Evolutionary conservation across 495 filamentous ascomycete genomes (phyloP).

Genomic region (Polyplosphaeria fusca): DNA sequence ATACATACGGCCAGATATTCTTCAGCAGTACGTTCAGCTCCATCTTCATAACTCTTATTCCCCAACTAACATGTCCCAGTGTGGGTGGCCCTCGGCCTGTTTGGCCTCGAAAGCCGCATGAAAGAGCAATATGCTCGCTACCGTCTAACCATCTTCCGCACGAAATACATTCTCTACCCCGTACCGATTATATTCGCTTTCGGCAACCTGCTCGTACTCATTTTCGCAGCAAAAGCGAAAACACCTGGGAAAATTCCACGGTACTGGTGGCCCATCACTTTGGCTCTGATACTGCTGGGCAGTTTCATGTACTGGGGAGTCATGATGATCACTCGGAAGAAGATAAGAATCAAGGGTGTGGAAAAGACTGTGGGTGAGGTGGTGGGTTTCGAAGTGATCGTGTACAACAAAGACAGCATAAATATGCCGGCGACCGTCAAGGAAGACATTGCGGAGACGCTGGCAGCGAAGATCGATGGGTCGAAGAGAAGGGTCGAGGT

Average conservation of each 20-base stretch:
- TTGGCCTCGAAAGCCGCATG: constrained; percentile 3
- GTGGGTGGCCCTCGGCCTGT: constrained; percentile 13
- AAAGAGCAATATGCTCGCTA: not conserved
- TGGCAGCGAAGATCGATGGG: constrained; percentile 1
- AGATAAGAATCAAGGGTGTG: not conserved
- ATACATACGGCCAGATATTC: constrained; percentile 18
- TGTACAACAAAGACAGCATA: not conserved
- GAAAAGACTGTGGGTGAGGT: not conserved
- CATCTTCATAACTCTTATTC: not conserved
- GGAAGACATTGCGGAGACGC: not conserved
- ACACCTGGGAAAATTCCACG: constrained; percentile 6
- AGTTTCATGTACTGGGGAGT: constrained; percentile 10
- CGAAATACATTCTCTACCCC: not conserved
- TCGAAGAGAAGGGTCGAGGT: constrained; percentile 11
- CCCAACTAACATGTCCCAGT: not conserved
- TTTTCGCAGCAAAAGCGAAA: not conserved
- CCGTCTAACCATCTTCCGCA: constrained; percentile 9
- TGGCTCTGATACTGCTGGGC: constrained; percentile 7
- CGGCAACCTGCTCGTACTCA: constrained; percentile 7
- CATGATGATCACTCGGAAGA: not conserved
- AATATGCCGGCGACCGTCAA: not conserved
- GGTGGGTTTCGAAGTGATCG: constrained; percentile 5
- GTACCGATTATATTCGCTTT: constrained; percentile 2
- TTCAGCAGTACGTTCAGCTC: constrained; percentile 5
- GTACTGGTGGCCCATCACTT: constrained; percentile 16